These are phyloP conservation scores for Fusarium secorum DNA, from an alignment of 2,329 filamentous ascomycete species.

Conservation along the genomic window DNA sequence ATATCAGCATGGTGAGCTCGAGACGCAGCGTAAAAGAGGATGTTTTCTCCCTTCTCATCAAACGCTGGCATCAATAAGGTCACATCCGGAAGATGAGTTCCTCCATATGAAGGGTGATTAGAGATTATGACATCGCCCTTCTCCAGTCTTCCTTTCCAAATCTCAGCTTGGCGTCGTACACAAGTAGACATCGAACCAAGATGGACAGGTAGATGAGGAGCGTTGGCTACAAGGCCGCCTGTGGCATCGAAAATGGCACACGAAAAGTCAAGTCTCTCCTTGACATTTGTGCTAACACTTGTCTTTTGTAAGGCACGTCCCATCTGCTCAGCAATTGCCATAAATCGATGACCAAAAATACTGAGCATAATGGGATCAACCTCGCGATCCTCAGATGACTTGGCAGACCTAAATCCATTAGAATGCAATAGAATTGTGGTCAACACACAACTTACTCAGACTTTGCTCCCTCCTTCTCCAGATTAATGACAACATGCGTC, in stretches of 20 bases:
- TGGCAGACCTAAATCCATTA: constrained; percentile 30
- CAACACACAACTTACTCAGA: constrained; percentile 40
- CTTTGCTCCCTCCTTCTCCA: constrained; percentile 64
- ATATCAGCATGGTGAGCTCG: constrained; percentile 87
- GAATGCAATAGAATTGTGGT: background rate
- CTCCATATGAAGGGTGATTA: constrained; percentile 84
- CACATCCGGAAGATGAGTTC: constrained; percentile 83
- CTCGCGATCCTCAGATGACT: constrained; percentile 36
- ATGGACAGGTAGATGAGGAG: constrained; percentile 82
- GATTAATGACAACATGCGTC: constrained; percentile 89
- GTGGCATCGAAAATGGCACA: constrained; percentile 81
- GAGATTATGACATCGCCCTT: constrained; percentile 83
- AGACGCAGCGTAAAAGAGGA: constrained; percentile 83
- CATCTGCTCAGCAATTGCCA: constrained; percentile 89
- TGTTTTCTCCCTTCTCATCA: constrained; percentile 68
- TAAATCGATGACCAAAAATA: constrained; percentile 84
- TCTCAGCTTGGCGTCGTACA: constrained; percentile 77
- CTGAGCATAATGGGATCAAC: constrained; percentile 84
- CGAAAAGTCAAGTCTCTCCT: constrained; percentile 83
- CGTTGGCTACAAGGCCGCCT: constrained; percentile 79
- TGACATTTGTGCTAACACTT: constrained; percentile 81
- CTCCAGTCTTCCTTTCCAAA: constrained; percentile 80
- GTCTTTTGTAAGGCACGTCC: constrained; percentile 81
- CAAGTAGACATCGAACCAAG: constrained; percentile 85
- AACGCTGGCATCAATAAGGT: constrained; percentile 84